Conservation (phyloP, 768 basidiomycete species). For the Rubroboletus satanas region DNA sequence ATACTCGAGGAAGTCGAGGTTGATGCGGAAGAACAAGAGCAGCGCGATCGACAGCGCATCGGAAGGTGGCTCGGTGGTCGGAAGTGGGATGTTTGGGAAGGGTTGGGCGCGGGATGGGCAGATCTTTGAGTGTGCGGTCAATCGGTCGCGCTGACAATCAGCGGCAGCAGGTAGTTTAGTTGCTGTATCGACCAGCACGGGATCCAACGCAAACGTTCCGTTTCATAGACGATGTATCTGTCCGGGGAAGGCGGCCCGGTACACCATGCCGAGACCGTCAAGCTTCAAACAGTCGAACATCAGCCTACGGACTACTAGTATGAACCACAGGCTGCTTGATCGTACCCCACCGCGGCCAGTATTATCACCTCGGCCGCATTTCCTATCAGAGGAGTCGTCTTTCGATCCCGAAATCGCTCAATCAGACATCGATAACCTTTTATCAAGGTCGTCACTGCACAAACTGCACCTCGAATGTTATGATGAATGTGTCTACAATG, state of each 20-base stretch:
- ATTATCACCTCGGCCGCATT: background rate
- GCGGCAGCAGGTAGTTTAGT: background rate
- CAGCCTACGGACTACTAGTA: background rate
- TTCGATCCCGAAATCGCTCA: background rate
- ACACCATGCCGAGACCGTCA: background rate
- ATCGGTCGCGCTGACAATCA: background rate
- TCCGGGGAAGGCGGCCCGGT: background rate
- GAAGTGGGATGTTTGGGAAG: conserved; percentile 64
- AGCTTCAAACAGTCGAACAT: too few relatives aligned
- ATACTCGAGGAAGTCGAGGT: conserved; percentile 60
- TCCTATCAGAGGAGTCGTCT: background rate
- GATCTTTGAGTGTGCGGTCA: conserved; percentile 11
- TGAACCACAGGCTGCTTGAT: background rate
- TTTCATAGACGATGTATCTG: too few relatives aligned
- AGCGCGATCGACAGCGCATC: conserved; percentile 41
- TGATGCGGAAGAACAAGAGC: conserved; percentile 11
- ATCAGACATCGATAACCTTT: background rate
- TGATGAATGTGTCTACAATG: conserved; percentile 9
- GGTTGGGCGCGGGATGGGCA: conserved; percentile 47
- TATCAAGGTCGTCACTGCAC: background rate
- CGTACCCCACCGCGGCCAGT: background rate
- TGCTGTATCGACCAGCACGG: too few relatives aligned
- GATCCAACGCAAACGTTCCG: background rate
- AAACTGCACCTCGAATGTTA: conserved; percentile 2
- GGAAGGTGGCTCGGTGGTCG: conserved; percentile 54